Base-by-base conservation (phyloP, 1,139 yeast species). In the Debaryomyces singareniensis region DNA sequence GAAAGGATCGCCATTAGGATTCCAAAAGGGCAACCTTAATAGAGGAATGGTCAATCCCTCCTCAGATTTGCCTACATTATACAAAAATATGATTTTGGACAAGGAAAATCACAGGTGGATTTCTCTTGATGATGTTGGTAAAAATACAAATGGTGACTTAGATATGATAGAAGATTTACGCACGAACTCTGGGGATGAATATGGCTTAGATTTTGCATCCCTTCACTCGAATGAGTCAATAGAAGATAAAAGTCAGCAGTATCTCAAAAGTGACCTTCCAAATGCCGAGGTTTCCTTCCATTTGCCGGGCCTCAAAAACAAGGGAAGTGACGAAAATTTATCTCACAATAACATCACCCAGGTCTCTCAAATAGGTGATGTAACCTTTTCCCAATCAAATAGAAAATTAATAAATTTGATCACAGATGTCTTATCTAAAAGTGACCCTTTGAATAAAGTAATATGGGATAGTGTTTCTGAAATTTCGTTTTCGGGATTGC, bases 321-420 rank as follows among this genome's bases (percentile, higher is more conserved):
- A 26, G 25, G 22, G 29, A 27, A 14, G 15, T 24, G 32, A 33
- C 3, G 28, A 32, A 13, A 21, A 24, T 11, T 7, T 24, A n/a
- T 25, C 30, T 15, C 33, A 27, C 9, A 35, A 32, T 4, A 66
- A 67, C 37, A 58, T 67, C 0, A 69, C 75, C 0, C 55, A 55
- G 26, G 42, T 61, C 2, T 66, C 74, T 2, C 70, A 66, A 28
- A 34, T 67, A 5, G 61, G 57, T n/a, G 67, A 72, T 25, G 37
- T 70, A 3, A 65, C 78, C 1, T 75, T 73, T 42, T 61, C 78
- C 1, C 68, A 68, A 38, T 61, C 74, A 1, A 66, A 66, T 36
- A 60, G 53, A 34, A 51, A 49, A 11, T 45, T 75, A 27, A 73
- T 72, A 4, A 55, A 74, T 2, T 56, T 68, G 1, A 59, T 75